Evolutionary conservation across 345 rosid species (phyloP).

Genomic region (Gossypium anomalum): DNA sequence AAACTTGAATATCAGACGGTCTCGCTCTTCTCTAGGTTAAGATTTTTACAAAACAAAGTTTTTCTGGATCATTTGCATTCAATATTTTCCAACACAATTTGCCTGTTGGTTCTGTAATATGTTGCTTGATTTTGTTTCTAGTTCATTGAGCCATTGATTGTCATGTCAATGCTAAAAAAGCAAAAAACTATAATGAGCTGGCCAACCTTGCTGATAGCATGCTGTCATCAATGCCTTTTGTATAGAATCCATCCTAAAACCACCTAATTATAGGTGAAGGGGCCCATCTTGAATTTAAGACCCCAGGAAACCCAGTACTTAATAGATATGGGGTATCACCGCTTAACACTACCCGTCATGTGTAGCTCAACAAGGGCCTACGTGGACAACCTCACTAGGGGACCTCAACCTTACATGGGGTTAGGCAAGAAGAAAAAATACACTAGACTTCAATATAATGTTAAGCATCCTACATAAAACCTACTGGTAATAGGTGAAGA

Average conservation of each 20-base stretch:
- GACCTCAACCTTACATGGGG: no score
- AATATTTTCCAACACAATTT: slow-evolving; percentile 4
- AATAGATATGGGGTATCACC: no score
- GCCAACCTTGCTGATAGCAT: neutral
- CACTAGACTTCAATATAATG: neutral
- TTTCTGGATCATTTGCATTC: slow-evolving; percentile 9
- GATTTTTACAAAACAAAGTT: neutral
- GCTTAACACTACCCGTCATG: no score
- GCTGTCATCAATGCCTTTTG: neutral
- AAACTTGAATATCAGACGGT: neutral
- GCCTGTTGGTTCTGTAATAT: neutral
- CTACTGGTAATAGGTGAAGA: neutral
- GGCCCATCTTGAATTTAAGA: no score
- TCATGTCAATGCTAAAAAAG: neutral
- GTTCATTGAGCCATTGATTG: neutral
- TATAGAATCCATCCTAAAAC: no score
- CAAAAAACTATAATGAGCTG: neutral
- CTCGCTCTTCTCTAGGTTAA: neutral
- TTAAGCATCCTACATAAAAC: neutral
- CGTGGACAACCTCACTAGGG: no score
- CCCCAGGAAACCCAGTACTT: no score
- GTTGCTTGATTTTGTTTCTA: neutral
- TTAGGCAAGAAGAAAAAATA: no score
- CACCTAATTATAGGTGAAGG: no score
- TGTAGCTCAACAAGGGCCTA: no score